Base-by-base conservation (phyloP, 495 filamentous ascomycete genomes). In the Aspergillus wentii region DNA sequence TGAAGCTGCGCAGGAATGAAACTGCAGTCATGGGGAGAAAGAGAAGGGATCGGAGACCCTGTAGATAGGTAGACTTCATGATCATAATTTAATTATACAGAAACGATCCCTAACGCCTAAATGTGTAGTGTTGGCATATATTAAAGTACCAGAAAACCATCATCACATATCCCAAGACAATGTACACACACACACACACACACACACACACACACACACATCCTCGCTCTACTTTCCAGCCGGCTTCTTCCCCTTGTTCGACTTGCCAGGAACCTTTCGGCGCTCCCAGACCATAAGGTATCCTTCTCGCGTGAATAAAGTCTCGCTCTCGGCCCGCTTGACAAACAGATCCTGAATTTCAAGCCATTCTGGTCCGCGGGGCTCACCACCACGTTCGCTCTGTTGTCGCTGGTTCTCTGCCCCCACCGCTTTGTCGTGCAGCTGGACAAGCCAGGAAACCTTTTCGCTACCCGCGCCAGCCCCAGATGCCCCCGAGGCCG, bases 211-310 rank as follows among this genome's bases (percentile, higher is more conserved):
- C n/a, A n/a, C n/a, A n/a, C 28, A 27, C 14, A 26, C 36, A 5
- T 33, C 38, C 27, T 19, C 17, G 26, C 17, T 40, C n/a, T 36
- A 51, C 37, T 45, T 50, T 30, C 49, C 44, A 8, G 49, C 35
- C 16, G 52, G 48, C 49, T 64, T 73, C n/a, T 55, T 66, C 47
- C 72, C 75, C 46, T 64, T 52, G n/a, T 50, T 57, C 18, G 68
- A 61, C 41, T 44, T 51, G 0, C 62, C 59, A n/a, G 61, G 54
- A 11, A 50, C 46, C 57, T 76, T 83, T 64, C 92, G 75, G 59
- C 84, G 74, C 72, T 98, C 92, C 92, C 92, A 98, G 37, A 98
- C 79, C 79, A 96, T 94, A 48, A 96, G 56, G 67, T 95, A 96
- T 28, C 80, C 87, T 72, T 98, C 92, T 19, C 88, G 85, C 2